Percentiles rank a stretch among this genome's conserved stretches.
These are phyloP conservation scores for Strobilomyces dryophilus DNA, from an alignment of 768 basidiomycete genomes.

Conservation along the genomic window DNA sequence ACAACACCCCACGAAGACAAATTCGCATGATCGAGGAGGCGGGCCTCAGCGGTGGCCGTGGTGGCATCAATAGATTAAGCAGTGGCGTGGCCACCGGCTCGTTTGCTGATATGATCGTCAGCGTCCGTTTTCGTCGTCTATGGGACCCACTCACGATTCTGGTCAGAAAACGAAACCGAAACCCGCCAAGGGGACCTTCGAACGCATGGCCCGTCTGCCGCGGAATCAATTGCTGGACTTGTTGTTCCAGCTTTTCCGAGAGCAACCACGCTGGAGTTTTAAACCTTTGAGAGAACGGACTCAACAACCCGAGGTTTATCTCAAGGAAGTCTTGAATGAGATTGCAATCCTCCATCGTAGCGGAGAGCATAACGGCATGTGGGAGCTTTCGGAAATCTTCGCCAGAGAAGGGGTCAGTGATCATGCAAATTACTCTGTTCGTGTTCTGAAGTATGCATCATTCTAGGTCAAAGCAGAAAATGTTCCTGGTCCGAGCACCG, in stretches of 20 bases:
- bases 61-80: conserved; percentile 73
- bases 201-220: conserved; percentile 90
- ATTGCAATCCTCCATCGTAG: conserved; percentile 74
- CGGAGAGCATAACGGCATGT: conserved; percentile 77
- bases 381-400: conserved; percentile 74
- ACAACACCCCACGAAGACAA: conserved; percentile 62
- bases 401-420: conserved; percentile 56
- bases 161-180: conserved; percentile 61
- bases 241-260: conserved; percentile 73
- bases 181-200: conserved; percentile 65
- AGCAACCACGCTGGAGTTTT: conserved; percentile 79
- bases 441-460: conserved; percentile 1
- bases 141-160: conserved; percentile 6
- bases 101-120: conserved; percentile 65
- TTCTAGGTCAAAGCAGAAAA: conserved; percentile 44
- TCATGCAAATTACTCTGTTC: background rate
- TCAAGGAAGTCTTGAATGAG: conserved; percentile 77
- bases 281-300: conserved; percentile 72
- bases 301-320: conserved; percentile 82
- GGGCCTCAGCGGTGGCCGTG: conserved; percentile 61
- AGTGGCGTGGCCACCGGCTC: conserved; percentile 62
- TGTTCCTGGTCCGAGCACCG: conserved; percentile 37
- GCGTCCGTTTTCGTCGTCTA: conserved; percentile 25
- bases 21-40: conserved; percentile 75
- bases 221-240: conserved; percentile 83